phyloP scores from a whole-genome alignment of 495 filamentous ascomycete species.

The Aspergillus sclerotioniger region DNA sequence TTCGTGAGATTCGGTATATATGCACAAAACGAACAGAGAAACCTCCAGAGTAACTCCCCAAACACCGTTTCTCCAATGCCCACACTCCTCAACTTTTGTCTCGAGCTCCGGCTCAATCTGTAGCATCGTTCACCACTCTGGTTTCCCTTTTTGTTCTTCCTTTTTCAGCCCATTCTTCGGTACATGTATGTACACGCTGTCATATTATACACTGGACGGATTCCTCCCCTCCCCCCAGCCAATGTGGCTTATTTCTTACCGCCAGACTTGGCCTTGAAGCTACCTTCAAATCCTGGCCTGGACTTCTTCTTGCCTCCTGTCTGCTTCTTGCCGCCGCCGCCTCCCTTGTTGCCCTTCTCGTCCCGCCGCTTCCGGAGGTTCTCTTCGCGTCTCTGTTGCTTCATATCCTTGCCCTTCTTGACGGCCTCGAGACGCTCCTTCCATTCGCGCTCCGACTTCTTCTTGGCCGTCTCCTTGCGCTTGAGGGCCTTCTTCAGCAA shows the following conservation, averaged over 20 bases:
- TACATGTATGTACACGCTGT: background rate
- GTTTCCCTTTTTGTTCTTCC: constrained; percentile 6
- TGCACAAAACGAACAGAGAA: background rate
- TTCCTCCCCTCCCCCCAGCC: too few species aligned
- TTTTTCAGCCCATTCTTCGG: constrained; percentile 3
- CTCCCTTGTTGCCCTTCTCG: constrained; percentile 61
- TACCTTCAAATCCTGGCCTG: constrained; percentile 89
- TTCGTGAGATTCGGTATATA: background rate
- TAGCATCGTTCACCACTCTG: background rate
- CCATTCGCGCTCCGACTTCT: constrained; percentile 89
- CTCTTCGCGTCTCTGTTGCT: constrained; percentile 83
- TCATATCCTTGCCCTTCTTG: constrained; percentile 68
- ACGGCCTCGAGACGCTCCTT: constrained; percentile 75
- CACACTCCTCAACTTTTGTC: constrained; percentile 16
- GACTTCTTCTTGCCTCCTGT: constrained; percentile 58
- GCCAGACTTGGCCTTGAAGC: constrained; percentile 62
- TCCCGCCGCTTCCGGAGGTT: constrained; percentile 85
- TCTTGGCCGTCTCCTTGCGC: constrained; percentile 84
- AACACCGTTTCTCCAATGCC: constrained; percentile 26
- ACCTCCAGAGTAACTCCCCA: constrained; percentile 17
- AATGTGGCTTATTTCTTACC: constrained; percentile 39
- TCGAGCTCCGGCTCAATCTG: background rate
- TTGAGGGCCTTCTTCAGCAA: constrained; percentile 93
- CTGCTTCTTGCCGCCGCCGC: constrained; percentile 39
- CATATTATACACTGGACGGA: background rate